phyloP scores from a whole-genome alignment of 2,329 filamentous ascomycete species.

The Colletotrichum cordylinicola region DNA sequence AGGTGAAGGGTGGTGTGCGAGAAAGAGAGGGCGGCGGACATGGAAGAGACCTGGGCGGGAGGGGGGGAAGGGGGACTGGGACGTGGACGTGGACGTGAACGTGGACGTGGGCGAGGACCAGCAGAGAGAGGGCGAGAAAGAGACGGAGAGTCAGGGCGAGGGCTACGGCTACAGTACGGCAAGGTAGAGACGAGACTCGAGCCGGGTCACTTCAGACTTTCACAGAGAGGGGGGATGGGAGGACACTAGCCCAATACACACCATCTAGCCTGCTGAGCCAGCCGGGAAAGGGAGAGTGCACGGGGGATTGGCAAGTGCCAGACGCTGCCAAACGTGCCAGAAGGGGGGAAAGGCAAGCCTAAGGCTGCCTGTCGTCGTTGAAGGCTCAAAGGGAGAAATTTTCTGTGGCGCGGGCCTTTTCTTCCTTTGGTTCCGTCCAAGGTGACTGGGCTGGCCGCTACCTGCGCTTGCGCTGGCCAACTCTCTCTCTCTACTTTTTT shows the following conservation, averaged over 20 bases:
- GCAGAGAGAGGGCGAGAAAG: background rate
- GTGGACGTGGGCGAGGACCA: background rate
- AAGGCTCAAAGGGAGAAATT: constrained; percentile 23
- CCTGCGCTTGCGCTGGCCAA: background rate
- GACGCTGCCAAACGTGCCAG: background rate
- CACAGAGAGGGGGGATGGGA: background rate
- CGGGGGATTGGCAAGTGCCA: background rate
- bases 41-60: constrained; percentile 23
- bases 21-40: constrained; percentile 19
- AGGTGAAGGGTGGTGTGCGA: constrained; percentile 25
- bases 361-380: constrained; percentile 11
- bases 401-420: constrained; percentile 16
- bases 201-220: background rate
- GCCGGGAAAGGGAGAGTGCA: constrained; percentile 10
- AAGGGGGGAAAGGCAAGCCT: constrained; percentile 7
- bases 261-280: background rate
- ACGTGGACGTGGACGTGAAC: background rate
- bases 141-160: background rate
- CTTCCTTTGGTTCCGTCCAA: background rate
- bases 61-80: constrained; percentile 7
- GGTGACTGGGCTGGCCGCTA: background rate
- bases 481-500: background rate
- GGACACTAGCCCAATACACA: background rate
- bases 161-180: background rate
- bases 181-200: background rate